phyloP scores from a whole-genome alignment of 2,329 filamentous ascomycete species.

The Ilyonectria mors-panacis region DNA sequence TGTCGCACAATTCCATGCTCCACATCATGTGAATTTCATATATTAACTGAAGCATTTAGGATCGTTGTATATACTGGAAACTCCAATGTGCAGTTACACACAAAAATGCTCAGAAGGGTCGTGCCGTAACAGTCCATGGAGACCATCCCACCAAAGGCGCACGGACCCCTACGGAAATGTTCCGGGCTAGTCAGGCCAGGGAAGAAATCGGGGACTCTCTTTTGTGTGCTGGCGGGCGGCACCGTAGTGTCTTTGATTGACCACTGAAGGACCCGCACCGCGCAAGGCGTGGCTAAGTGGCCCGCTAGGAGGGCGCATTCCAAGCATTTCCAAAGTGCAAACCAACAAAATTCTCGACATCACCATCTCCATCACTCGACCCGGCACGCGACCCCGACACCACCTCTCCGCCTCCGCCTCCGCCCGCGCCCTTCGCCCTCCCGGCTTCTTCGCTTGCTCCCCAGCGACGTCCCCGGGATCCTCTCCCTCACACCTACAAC shows the following conservation, averaged over 20 bases:
- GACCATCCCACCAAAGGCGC: not conserved
- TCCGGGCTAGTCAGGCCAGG: constrained; percentile 11
- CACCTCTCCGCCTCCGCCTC: constrained; percentile 11
- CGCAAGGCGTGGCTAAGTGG: not conserved
- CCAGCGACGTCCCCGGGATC: constrained; percentile 9
- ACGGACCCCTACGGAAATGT: constrained; percentile 11
- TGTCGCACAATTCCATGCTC: too few relatives aligned
- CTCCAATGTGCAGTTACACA: too few relatives aligned
- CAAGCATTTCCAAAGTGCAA: constrained; percentile 19
- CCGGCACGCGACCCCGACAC: constrained; percentile 27
- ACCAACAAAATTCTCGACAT: constrained; percentile 33
- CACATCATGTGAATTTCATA: too few relatives aligned
- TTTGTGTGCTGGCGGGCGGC: not conserved
- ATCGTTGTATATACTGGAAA: too few relatives aligned
- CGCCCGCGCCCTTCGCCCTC: not conserved
- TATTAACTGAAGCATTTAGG: too few relatives aligned
- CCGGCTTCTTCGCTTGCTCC: constrained; percentile 4
- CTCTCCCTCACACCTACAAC: not conserved
- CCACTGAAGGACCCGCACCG: constrained; percentile 15
- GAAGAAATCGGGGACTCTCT: not conserved
- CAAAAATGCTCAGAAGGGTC: too few relatives aligned
- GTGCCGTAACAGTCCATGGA: not conserved
- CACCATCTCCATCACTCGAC: constrained; percentile 23
- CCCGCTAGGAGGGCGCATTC: constrained; percentile 24
- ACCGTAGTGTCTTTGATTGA: constrained; percentile 7